Conservation (phyloP, 1,284 basidiomycete species). For the Microbotryum violaceum region DNA sequence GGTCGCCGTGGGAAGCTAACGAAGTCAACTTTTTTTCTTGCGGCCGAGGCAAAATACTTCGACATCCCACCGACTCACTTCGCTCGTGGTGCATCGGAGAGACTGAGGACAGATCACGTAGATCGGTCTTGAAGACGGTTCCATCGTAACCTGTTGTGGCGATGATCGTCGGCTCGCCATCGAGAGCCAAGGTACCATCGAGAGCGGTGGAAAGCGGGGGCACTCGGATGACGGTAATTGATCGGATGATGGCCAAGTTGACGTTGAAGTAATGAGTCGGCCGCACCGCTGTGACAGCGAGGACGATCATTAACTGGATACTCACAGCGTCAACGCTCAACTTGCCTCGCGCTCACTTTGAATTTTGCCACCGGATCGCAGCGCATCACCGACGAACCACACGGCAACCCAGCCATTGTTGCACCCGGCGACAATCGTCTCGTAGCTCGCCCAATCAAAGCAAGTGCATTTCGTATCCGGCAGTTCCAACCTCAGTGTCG, state of each 20-base stretch:
- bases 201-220: constrained; percentile 54
- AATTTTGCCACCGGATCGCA: background rate
- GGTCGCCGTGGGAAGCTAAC: background rate
- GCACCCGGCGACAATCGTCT: constrained; percentile 22
- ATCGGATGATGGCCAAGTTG: constrained; percentile 70
- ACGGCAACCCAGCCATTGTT: constrained; percentile 21
- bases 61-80: constrained; percentile 36
- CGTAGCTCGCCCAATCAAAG: constrained; percentile 18
- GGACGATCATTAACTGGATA: background rate
- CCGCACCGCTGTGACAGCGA: background rate
- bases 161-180: constrained; percentile 60
- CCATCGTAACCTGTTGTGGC: constrained; percentile 71
- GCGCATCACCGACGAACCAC: constrained; percentile 13
- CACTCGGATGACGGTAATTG: constrained; percentile 60
- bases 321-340: no score
- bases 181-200: constrained; percentile 38
- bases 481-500: constrained; percentile 18
- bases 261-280: constrained; percentile 63
- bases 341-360: background rate
- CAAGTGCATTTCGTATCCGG: constrained; percentile 13
- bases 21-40: background rate
- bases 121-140: constrained; percentile 60
- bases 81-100: constrained; percentile 65
- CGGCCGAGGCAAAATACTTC: background rate
- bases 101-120: constrained; percentile 50